Percentiles rank a stretch among this genome's conserved stretches.
Evolutionary conservation across 2,329 filamentous ascomycete species (phyloP).

Genomic region (Epichloe uncinata): DNA sequence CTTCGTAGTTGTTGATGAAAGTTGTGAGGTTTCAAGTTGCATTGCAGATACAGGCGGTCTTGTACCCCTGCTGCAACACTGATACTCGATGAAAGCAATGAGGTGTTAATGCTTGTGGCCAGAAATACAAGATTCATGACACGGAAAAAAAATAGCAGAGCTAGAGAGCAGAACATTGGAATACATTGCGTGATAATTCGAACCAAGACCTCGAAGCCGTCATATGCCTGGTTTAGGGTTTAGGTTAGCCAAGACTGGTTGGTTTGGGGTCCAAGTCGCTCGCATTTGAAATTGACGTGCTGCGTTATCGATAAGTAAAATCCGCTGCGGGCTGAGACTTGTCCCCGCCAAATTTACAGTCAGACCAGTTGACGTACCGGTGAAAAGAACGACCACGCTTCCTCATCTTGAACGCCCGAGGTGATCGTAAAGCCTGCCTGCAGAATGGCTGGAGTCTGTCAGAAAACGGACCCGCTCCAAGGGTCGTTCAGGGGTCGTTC

Average conservation of each 20-base stretch:
- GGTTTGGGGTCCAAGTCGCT: neutral
- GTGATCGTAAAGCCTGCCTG: neutral
- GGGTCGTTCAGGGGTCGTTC: neutral
- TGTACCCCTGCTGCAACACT: no score
- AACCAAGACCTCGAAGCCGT: no score
- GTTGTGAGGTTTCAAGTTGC: no score
- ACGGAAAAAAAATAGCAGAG: neutral
- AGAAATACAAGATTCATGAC: no score
- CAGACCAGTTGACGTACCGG: neutral
- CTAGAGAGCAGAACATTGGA: no score
- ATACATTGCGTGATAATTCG: neutral
- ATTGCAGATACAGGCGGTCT: no score
- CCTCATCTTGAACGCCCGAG: neutral
- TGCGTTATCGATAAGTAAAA: conserved; percentile 5
- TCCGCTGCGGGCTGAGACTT: neutral
- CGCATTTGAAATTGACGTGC: neutral
- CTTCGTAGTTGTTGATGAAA: neutral
- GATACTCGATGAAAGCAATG: neutral
- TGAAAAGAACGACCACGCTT: neutral
- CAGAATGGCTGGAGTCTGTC: conserved; percentile 2
- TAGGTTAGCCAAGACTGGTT: no score
- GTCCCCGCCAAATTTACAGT: neutral
- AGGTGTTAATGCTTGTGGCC: neutral
- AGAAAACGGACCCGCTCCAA: neutral
- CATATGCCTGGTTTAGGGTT: no score